A percentile compares a stretch with the other conserved stretches of the same genome.
Conservation (phyloP, 1,284 basidiomycete species). For the Hemileia vastatrix region DNA sequence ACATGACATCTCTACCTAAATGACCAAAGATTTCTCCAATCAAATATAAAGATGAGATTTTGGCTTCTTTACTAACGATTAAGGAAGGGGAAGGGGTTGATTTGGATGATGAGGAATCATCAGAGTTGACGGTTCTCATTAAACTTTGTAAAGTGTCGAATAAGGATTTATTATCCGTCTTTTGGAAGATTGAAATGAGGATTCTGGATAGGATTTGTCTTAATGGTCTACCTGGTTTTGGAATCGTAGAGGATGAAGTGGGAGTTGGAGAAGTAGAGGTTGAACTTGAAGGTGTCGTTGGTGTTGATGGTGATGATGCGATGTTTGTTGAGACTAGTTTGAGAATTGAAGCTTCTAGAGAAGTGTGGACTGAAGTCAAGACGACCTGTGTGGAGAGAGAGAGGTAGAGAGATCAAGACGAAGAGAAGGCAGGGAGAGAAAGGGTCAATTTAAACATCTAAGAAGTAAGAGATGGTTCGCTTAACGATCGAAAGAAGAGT, state of each 20-base stretch:
- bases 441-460: no score
- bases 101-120: no score
- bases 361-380: no score
- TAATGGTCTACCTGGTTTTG: slow-evolving; percentile 66
- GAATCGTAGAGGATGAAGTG: slow-evolving; percentile 7
- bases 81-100: no score
- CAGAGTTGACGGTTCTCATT: no score
- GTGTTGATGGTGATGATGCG: slow-evolving; percentile 18
- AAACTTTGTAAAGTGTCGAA: slow-evolving; percentile 70
- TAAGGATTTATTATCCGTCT: slow-evolving; percentile 69
- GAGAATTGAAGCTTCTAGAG: no score
- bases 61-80: slow-evolving; percentile 56
- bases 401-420: slow-evolving; percentile 19
- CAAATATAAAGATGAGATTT: slow-evolving; percentile 65
- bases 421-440: slow-evolving; percentile 26
- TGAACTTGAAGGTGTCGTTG: background rate
- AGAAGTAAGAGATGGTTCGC: no score
- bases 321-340: background rate
- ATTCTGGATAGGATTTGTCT: slow-evolving; percentile 70
- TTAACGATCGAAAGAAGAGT: no score
- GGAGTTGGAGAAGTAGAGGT: slow-evolving; percentile 3
- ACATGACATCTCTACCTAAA: slow-evolving; percentile 81
- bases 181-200: slow-evolving; percentile 63
- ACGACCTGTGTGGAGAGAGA: background rate
- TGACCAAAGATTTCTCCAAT: slow-evolving; percentile 76